A percentile compares a stretch with the other conserved stretches of the same genome.
phyloP scores from a whole-genome alignment of 129 eudicot genomes.

The Gnaphalium uliginosum region DNA sequence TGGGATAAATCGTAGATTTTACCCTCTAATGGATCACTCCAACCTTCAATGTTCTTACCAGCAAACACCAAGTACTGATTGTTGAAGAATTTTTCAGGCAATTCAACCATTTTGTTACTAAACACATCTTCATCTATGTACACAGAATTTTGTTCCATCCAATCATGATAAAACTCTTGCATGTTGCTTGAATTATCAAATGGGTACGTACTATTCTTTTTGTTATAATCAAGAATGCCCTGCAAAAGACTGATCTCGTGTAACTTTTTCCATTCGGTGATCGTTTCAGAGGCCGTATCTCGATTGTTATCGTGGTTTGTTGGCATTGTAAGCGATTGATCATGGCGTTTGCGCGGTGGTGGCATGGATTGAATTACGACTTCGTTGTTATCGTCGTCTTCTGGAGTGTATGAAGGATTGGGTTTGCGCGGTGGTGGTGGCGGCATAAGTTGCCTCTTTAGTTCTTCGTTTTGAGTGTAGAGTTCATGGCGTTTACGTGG shows the following conservation, averaged over 20 bases:
- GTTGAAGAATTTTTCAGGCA: conserved; percentile 9
- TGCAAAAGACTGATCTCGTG: conserved; percentile 26
- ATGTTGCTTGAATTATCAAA: background rate
- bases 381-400: background rate
- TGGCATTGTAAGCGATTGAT: background rate
- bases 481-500: conserved; percentile 14
- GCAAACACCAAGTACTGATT: background rate
- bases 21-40: background rate
- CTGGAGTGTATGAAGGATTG: too few species aligned
- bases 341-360: too few species aligned
- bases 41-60: background rate
- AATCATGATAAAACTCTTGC: background rate
- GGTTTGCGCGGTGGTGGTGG: background rate
- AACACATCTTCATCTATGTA: background rate
- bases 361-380: background rate
- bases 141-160: background rate
- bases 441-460: background rate
- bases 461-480: background rate
- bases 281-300: conserved; percentile 4
- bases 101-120: background rate
- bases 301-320: background rate
- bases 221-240: background rate
- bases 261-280: conserved; percentile 13
- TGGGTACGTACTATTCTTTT: background rate
- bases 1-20: background rate